phyloP scores from a whole-genome alignment of 768 basidiomycete species.

The Mrakia blollopis region DNA sequence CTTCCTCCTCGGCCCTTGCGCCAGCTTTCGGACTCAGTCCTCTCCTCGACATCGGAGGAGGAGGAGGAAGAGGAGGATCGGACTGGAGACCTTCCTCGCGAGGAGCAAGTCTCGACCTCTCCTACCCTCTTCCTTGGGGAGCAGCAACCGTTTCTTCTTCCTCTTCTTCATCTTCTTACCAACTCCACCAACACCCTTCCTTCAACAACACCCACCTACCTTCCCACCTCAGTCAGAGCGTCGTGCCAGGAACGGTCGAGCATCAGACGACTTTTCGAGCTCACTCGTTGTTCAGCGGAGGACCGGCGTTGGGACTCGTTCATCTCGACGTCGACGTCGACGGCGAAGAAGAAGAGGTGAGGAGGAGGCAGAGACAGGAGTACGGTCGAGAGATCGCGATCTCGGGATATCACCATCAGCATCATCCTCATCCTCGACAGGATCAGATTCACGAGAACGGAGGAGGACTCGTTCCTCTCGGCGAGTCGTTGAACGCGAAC shows the following conservation, averaged over 20 bases:
- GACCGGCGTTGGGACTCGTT: too few species aligned
- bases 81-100: background rate
- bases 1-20: background rate
- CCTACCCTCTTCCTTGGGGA: conserved; percentile 9
- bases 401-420: too few species aligned
- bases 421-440: too few species aligned
- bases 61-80: background rate
- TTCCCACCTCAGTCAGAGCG: background rate
- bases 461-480: background rate
- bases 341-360: too few species aligned
- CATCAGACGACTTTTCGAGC: background rate
- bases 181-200: background rate
- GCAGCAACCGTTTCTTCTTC: too few species aligned
- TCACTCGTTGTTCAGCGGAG: too few species aligned
- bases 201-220: background rate
- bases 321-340: too few species aligned
- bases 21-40: background rate
- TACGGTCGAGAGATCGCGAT: background rate
- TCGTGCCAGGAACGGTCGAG: background rate
- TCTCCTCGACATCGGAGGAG: conserved; percentile 4
- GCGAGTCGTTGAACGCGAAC: background rate
- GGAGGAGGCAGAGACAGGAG: background rate
- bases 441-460: background rate
- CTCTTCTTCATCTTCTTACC: background rate
- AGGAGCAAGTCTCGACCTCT: conserved; percentile 14